phyloP scores from a whole-genome alignment of 148 eudicot species.

The Chenopodium suecicum region DNA sequence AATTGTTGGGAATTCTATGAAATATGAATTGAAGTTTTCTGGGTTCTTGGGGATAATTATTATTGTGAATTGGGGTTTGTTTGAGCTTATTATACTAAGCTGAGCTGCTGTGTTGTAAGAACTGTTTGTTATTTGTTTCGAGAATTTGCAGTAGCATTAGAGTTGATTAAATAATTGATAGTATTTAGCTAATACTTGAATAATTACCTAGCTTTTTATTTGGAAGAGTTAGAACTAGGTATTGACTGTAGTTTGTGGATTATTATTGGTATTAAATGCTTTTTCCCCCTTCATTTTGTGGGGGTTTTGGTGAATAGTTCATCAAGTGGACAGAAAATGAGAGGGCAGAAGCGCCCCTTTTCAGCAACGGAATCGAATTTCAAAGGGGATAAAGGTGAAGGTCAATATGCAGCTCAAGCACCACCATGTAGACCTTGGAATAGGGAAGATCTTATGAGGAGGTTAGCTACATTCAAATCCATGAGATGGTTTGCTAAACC shows the following conservation, averaged over 20 bases:
- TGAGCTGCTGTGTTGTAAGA: neutral
- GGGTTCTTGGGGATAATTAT: neutral
- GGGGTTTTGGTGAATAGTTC: conserved; percentile 28
- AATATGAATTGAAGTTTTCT: neutral
- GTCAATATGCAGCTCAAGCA: conserved; percentile 39
- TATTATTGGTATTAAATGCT: neutral
- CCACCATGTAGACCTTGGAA: conserved; percentile 90
- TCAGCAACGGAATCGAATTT: conserved; percentile 32
- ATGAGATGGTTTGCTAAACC: conserved; percentile 99
- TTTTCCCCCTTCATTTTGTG: neutral
- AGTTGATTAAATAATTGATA: neutral
- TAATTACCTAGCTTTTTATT: neutral
- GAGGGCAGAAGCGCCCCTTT: conserved; percentile 60
- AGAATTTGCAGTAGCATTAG: neutral
- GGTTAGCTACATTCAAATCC: conserved; percentile 90
- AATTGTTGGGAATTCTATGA: neutral
- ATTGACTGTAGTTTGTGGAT: neutral
- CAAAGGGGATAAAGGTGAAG: conserved; percentile 36
- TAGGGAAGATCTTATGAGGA: conserved; percentile 71
- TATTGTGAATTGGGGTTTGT: neutral
- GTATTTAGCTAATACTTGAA: neutral
- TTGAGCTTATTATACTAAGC: neutral
- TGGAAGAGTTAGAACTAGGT: neutral
- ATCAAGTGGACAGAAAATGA: conserved; percentile 34
- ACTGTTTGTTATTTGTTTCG: neutral